These are phyloP conservation scores for Diatrype stigma DNA, from an alignment of 2,329 filamentous ascomycete species.

Conservation along the genomic window DNA sequence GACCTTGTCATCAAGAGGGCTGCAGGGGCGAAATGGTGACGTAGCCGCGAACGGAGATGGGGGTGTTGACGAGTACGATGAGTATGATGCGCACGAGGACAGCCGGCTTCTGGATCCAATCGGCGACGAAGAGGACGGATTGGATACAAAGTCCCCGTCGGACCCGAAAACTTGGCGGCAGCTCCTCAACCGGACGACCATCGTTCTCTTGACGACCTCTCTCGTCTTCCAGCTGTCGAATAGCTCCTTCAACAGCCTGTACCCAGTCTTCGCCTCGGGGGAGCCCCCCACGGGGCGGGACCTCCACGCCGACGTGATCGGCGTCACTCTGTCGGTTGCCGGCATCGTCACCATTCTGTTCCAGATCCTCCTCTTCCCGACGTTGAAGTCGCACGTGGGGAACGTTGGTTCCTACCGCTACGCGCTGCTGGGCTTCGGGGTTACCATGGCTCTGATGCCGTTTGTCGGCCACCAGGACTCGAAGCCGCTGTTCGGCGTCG, in stretches of 20 bases:
- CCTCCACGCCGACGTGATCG: constrained; percentile 75
- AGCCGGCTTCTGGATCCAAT: constrained; percentile 18
- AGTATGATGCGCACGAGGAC: constrained; percentile 17
- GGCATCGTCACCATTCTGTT: constrained; percentile 84
- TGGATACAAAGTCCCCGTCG: constrained; percentile 36
- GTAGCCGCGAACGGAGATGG: constrained; percentile 9
- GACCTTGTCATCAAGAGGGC: constrained; percentile 19
- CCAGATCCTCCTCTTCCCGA: constrained; percentile 80
- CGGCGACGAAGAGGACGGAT: constrained; percentile 39
- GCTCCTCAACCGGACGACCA: constrained; percentile 73
- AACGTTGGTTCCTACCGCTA: constrained; percentile 81
- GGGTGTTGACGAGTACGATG: constrained; percentile 20
- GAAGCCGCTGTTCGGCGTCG: constrained; percentile 50
- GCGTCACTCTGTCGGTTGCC: constrained; percentile 78
- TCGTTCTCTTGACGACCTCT: constrained; percentile 79
- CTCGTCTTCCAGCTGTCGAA: constrained; percentile 92
- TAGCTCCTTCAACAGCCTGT: constrained; percentile 91
- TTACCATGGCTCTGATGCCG: constrained; percentile 84
- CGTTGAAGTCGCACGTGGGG: constrained; percentile 71
- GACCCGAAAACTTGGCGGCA: constrained; percentile 48
- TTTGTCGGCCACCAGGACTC: constrained; percentile 76
- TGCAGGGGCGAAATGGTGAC: constrained; percentile 14
- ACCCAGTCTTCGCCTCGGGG: constrained; percentile 85
- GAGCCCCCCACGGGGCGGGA: constrained; percentile 70
- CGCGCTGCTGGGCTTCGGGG: constrained; percentile 72